A percentile compares a stretch with the other conserved stretches of the same genome.
Conservation (phyloP, 2,329 filamentous ascomycete species). For the Berkeleyomyces rouxiae region DNA sequence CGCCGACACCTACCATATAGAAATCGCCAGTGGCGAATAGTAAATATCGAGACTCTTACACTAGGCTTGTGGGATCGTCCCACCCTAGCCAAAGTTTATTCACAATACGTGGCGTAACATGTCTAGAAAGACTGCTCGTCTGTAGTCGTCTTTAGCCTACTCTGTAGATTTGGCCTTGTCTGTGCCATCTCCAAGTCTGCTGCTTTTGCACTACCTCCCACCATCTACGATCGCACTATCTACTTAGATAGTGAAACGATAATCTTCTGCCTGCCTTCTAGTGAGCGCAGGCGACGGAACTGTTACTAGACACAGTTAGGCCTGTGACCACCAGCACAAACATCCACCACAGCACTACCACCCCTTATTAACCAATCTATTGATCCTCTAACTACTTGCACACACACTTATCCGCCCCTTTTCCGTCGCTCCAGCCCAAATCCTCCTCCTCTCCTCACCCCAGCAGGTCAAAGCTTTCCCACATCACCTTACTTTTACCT, state of each 20-base stretch:
- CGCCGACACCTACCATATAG: not conserved
- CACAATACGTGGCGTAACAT: not conserved
- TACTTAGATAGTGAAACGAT: not conserved
- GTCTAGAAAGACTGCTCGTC: not conserved
- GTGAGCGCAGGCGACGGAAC: not conserved
- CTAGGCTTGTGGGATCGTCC: not conserved
- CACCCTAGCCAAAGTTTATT: not conserved
- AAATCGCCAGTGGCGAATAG: not conserved
- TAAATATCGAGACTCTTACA: not conserved
- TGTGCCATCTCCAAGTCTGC: not conserved
- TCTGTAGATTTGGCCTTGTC: not conserved
- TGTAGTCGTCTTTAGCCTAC: not conserved
- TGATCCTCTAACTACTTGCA: not conserved
- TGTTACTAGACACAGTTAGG: not conserved
- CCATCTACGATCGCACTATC: not conserved
- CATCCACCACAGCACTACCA: not conserved
- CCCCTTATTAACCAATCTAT: slow-evolving; percentile 5
- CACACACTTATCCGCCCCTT: slow-evolving; percentile 3
- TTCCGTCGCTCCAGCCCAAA: slow-evolving; percentile 5
- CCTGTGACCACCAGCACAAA: not conserved
- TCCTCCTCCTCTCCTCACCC: slow-evolving; percentile 4
- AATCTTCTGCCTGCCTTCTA: not conserved
- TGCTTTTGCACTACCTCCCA: not conserved
- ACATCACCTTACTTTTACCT: slow-evolving; percentile 1
- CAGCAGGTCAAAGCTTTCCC: slow-evolving; percentile 10